These are phyloP conservation scores for Digitaria exilis DNA, from an alignment of 202 grass and related monocot species.

Conservation along the genomic window DNA sequence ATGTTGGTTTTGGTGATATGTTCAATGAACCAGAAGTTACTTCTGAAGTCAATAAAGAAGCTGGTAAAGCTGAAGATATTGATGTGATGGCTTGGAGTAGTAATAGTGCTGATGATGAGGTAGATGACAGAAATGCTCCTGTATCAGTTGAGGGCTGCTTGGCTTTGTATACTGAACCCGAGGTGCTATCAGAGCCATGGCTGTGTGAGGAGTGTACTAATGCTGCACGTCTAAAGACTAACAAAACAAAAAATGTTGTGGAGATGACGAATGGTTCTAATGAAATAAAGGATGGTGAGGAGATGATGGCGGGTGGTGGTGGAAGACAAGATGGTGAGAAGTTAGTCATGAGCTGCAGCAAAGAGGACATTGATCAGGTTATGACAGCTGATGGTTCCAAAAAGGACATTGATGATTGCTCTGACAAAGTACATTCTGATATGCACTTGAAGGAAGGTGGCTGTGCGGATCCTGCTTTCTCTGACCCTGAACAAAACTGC, in stretches of 20 bases:
- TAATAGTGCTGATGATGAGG: conserved; percentile 73
- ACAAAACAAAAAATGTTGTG: conserved; percentile 35
- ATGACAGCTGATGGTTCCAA: conserved; percentile 43
- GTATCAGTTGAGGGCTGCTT: conserved; percentile 87
- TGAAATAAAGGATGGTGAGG: conserved; percentile 43
- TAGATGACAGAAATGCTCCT: conserved; percentile 69
- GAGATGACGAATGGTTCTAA: conserved; percentile 20
- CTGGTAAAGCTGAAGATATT: conserved; percentile 54
- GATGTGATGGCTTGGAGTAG: conserved; percentile 77
- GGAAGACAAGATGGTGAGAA: conserved; percentile 43
- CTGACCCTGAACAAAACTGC: conserved; percentile 40
- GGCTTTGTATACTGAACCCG: conserved; percentile 75
- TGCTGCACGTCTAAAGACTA: neutral
- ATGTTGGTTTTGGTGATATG: conserved; percentile 84
- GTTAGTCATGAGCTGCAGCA: conserved; percentile 25
- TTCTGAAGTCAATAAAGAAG: conserved; percentile 61
- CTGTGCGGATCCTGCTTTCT: conserved; percentile 38
- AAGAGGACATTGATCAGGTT: conserved; percentile 44
- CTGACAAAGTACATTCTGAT: conserved; percentile 38
- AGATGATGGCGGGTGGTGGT: conserved; percentile 41
- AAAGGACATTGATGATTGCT: conserved; percentile 37
- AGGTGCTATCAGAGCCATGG: conserved; percentile 86
- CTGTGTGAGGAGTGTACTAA: conserved; percentile 83
- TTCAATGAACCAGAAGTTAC: conserved; percentile 89
- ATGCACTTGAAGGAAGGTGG: conserved; percentile 37